Evolutionary conservation across 2,329 filamentous ascomycete genomes (phyloP), one percentile per base, ranked within the genome.

Genomic region (Zarea fungicola): DNA sequence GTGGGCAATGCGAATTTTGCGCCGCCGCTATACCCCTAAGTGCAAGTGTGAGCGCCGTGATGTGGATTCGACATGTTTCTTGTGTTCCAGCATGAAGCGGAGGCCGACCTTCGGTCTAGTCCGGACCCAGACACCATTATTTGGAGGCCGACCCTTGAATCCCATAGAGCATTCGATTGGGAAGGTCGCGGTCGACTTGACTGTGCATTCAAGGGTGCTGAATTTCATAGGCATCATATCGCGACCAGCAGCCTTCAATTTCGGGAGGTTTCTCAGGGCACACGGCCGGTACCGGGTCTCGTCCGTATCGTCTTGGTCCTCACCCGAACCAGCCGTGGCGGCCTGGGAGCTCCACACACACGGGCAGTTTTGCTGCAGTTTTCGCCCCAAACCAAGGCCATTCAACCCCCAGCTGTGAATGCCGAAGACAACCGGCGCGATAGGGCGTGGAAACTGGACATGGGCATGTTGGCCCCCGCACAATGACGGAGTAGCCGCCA

Each of bases 11-110:
- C 49, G 43, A 51, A 19, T 35, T 48, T 48, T 47, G 49, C 44
- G 49, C 43, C 49, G 56, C 57, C 59, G 64, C 74, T 77, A 77
- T 72, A 72, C 75, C 75, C 72, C 72, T 77, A 78, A 77, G 75
- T 75, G 75, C 75, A 78, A 73, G 73, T 77, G 63, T 64, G 70
- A 64, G 66, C 70, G 71, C 52, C 48, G 40, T 41, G 39, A 51
- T 51, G 43, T 51, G 49, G 49, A 22, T 48, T 47, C 43, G 31
- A 46, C 28, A 41, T 43, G 42, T 39, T 44, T 50, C 19, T 40
- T 49, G 28, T 42, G 31, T 50, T 40, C 35, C 36, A 48, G 29
- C 44, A 32, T 22, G 43, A n/a, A 34, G 44, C 44, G 28, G 44
- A 48, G 28, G 36, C 44, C 43, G 44, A 40, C 44, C 23, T 40